Evolutionary conservation across 371 early-diverging fungal genomes (phyloP).

Genomic region (Saksenaea vasiformis): DNA sequence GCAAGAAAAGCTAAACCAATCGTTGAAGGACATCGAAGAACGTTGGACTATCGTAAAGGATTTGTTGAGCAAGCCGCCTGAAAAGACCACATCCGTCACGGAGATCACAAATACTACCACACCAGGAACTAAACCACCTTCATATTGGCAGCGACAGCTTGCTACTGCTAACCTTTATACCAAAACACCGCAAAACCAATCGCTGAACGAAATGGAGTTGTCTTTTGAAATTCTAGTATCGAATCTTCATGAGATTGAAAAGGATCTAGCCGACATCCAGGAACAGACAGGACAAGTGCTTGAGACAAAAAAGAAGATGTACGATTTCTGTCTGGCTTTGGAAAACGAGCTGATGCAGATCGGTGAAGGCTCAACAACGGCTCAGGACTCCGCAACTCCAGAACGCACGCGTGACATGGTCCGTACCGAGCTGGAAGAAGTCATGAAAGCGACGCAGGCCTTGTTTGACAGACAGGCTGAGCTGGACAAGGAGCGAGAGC

Average conservation of each 20-base stretch:
- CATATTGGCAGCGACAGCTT: slow-evolving; percentile 21
- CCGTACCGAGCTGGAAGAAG: slow-evolving; percentile 29
- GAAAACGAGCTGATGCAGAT: slow-evolving; percentile 34
- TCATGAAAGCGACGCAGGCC: slow-evolving; percentile 30
- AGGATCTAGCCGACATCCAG: slow-evolving; percentile 52
- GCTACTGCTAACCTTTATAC: slow-evolving; percentile 15
- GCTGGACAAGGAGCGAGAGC: slow-evolving; percentile 28
- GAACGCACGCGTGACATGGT: slow-evolving; percentile 11
- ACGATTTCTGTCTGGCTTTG: slow-evolving; percentile 47
- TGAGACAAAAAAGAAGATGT: slow-evolving; percentile 52
- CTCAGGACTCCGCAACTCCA: not conserved
- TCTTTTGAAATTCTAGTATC: slow-evolving; percentile 58
- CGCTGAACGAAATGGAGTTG: slow-evolving; percentile 57
- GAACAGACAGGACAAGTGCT: slow-evolving; percentile 36
- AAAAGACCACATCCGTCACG: slow-evolving; percentile 13
- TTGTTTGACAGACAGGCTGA: slow-evolving; percentile 36
- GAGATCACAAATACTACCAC: not conserved
- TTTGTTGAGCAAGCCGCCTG: slow-evolving; percentile 17
- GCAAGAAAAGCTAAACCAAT: slow-evolving; percentile 1
- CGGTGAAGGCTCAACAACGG: not conserved
- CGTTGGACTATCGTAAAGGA: slow-evolving; percentile 25
- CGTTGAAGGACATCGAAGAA: slow-evolving; percentile 11
- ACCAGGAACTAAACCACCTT: not conserved
- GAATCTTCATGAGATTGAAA: slow-evolving; percentile 60
- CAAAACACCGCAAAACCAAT: slow-evolving; percentile 5